Conservation (phyloP, 495 filamentous ascomycete species). For the Neurospora tetrasperma region DNA sequence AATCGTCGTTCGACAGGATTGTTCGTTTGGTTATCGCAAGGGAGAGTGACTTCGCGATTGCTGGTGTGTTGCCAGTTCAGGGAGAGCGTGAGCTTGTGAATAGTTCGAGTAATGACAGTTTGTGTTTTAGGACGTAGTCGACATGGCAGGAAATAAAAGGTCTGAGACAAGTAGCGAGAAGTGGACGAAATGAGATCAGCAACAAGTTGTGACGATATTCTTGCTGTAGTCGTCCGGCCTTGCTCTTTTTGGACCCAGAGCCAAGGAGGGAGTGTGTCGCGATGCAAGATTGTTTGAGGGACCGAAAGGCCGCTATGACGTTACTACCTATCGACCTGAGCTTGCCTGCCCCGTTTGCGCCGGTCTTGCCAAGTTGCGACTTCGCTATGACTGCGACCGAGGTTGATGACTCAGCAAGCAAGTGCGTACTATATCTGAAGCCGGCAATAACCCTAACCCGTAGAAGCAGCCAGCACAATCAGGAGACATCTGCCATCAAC, state of each 20-base stretch:
- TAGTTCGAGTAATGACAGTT: background rate
- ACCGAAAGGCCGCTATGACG: background rate
- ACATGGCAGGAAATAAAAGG: background rate
- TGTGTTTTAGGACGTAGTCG: background rate
- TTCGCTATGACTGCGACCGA: background rate
- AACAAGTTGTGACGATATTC: slow-evolving; percentile 7
- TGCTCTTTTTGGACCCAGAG: too few species aligned
- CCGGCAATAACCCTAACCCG: background rate
- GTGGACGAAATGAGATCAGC: background rate
- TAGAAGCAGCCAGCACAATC: background rate
- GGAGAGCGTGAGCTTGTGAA: background rate
- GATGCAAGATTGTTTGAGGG: background rate
- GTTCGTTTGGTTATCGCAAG: background rate
- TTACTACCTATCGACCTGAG: background rate
- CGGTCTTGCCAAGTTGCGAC: background rate
- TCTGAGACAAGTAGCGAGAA: background rate
- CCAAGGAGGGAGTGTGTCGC: background rate
- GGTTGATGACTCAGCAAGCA: background rate
- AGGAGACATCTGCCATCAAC: background rate
- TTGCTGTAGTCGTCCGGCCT: background rate
- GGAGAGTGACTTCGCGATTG: background rate
- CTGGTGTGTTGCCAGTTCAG: background rate
- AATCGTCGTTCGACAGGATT: too few species aligned
- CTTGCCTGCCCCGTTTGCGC: slow-evolving; percentile 1
- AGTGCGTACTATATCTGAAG: background rate